phyloP scores from a whole-genome alignment of 225 moss, liverwort and hornwort genomes.

The Ulota crispa region DNA sequence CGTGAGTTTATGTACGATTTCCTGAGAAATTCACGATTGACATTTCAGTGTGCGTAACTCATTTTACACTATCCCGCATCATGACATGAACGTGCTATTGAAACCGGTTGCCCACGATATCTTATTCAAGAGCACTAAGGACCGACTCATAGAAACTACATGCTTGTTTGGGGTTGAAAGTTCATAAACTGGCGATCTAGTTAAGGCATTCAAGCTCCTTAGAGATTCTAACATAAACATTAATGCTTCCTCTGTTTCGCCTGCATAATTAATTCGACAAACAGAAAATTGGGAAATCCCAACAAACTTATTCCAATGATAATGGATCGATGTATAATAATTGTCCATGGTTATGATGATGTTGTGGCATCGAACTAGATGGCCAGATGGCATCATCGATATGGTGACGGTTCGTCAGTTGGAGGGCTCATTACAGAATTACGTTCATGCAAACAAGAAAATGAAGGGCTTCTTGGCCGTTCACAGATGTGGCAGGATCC shows the following conservation, averaged over 20 bases:
- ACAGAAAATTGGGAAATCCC: neutral
- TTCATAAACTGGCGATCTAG: neutral
- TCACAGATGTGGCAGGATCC: neutral
- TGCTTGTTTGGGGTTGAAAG: neutral
- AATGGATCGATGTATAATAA: neutral
- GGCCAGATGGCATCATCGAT: slow-evolving; percentile 11
- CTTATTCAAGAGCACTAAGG: neutral
- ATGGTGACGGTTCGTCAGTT: neutral
- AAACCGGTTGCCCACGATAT: neutral
- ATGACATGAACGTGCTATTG: neutral
- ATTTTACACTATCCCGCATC: neutral
- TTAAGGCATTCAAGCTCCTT: neutral
- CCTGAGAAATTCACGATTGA: neutral
- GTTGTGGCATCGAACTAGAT: neutral
- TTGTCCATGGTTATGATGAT: neutral
- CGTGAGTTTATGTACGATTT: neutral
- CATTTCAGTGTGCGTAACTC: neutral
- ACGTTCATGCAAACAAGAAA: neutral
- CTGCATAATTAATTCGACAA: too few species aligned
- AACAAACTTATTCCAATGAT: neutral
- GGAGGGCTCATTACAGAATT: neutral
- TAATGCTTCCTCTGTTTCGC: neutral
- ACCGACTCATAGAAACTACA: neutral
- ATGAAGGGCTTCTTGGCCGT: neutral
- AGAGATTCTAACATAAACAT: neutral